A percentile compares a stretch with the other conserved stretches of the same genome.
Conservation (phyloP, 139 green algal genomes). For the Chlamydomonas urium region DNA sequence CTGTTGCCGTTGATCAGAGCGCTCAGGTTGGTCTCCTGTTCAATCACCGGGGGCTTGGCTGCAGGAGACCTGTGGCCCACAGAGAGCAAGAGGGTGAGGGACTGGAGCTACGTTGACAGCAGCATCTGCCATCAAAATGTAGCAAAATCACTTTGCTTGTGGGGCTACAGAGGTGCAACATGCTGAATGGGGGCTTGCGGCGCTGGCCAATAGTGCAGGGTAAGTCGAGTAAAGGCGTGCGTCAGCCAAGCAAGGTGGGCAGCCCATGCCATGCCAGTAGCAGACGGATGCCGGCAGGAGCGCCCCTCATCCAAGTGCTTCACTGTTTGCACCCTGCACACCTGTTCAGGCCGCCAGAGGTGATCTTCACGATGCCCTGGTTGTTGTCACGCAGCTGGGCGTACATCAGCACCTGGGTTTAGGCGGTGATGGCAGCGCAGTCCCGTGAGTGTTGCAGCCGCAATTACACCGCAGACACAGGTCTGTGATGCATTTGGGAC, state of each 20-base stretch:
- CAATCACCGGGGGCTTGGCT: constrained; percentile 23
- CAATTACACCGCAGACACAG: neutral
- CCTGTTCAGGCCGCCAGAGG: constrained; percentile 55
- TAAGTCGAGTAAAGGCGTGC: too few relatives aligned
- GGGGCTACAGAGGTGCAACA: too few relatives aligned
- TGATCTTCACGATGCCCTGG: constrained; percentile 79
- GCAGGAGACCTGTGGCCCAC: neutral
- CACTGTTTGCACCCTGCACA: neutral
- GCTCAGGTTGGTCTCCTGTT: constrained; percentile 55
- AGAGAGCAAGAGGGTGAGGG: neutral
- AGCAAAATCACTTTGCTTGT: neutral
- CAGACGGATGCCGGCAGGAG: neutral
- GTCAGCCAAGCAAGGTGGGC: too few relatives aligned
- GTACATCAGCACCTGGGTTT: constrained; percentile 68
- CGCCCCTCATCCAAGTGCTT: neutral
- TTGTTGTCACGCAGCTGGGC: constrained; percentile 78
- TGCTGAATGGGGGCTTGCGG: too few relatives aligned
- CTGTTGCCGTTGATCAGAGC: constrained; percentile 65
- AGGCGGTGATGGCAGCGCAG: neutral
- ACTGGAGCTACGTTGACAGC: neutral
- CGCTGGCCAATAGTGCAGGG: too few relatives aligned
- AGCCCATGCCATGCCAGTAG: too few relatives aligned
- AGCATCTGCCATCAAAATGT: neutral
- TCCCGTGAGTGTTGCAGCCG: neutral
- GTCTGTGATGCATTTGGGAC: too few relatives aligned